phyloP scores from a whole-genome alignment of 1,284 basidiomycete species.

The Caloboletus firmus region DNA sequence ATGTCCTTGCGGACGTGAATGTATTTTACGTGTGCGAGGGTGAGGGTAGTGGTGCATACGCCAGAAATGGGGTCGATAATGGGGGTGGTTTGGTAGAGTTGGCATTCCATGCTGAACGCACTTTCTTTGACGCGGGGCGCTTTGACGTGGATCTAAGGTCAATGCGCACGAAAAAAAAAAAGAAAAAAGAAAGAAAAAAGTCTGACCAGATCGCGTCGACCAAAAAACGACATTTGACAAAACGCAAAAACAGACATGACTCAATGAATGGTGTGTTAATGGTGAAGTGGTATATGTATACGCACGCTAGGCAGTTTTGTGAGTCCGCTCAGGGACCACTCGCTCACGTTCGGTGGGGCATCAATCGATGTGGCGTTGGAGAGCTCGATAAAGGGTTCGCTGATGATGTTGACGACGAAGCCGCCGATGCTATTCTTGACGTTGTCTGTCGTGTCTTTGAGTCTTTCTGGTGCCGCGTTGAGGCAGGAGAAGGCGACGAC shows the following conservation, averaged over 20 bases:
- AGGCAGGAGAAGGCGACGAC: constrained; percentile 42
- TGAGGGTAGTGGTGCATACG: constrained; percentile 41
- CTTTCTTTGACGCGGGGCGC: constrained; percentile 67
- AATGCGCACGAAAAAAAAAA: neutral
- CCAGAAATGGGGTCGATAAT: constrained; percentile 42
- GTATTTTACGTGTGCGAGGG: constrained; percentile 56
- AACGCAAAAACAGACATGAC: neutral
- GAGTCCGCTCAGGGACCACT: constrained; percentile 65
- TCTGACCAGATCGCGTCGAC: neutral
- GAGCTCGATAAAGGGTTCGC: constrained; percentile 64
- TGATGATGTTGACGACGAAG: constrained; percentile 71
- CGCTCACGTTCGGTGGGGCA: constrained; percentile 54
- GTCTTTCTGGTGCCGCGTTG: constrained; percentile 19
- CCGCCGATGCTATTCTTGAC: constrained; percentile 51
- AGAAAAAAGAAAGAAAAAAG: too few species aligned
- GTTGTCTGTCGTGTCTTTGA: constrained; percentile 39
- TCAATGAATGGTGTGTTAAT: neutral
- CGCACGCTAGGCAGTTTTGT: constrained; percentile 55
- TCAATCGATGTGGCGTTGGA: constrained; percentile 63
- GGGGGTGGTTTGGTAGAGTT: constrained; percentile 46
- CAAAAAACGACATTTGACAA: too few species aligned
- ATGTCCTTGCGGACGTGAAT: constrained; percentile 62
- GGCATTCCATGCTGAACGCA: constrained; percentile 69
- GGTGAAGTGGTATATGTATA: too few species aligned
- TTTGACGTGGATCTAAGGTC: constrained; percentile 48